A percentile compares a stretch with the other conserved stretches of the same genome.
These are phyloP conservation scores for Naganishia sp. DNA, from an alignment of 1,284 basidiomycete species.

Conservation along the genomic window DNA sequence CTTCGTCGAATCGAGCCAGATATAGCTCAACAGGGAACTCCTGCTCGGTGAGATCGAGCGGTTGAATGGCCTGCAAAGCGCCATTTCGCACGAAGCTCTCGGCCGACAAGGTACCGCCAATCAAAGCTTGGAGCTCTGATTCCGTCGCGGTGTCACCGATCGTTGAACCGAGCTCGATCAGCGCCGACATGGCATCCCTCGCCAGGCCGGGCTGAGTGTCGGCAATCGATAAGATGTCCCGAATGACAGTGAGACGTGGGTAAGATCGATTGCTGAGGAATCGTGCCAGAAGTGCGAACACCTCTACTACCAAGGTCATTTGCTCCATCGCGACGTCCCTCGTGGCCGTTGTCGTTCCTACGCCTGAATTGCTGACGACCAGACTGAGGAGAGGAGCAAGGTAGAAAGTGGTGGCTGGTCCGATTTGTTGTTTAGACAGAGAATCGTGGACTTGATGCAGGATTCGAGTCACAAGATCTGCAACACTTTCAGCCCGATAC, in stretches of 20 bases:
- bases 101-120: slow-evolving; percentile 76
- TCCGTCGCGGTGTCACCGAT: slow-evolving; percentile 67
- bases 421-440: slow-evolving; percentile 79
- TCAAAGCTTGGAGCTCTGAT: slow-evolving; percentile 67
- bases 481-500: slow-evolving; percentile 62
- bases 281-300: slow-evolving; percentile 80
- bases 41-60: slow-evolving; percentile 90
- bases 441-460: slow-evolving; percentile 82
- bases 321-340: slow-evolving; percentile 82
- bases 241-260: slow-evolving; percentile 71
- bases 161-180: slow-evolving; percentile 81
- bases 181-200: slow-evolving; percentile 80
- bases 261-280: slow-evolving; percentile 68
- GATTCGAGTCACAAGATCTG: slow-evolving; percentile 78
- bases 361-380: slow-evolving; percentile 70
- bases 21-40: slow-evolving; percentile 90
- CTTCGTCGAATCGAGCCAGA: slow-evolving; percentile 86
- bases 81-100: slow-evolving; percentile 88
- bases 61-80: slow-evolving; percentile 86
- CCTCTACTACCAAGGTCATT: slow-evolving; percentile 76
- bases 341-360: slow-evolving; percentile 61
- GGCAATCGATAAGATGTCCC: slow-evolving; percentile 73
- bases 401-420: slow-evolving; percentile 81
- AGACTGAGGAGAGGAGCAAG: slow-evolving; percentile 73
- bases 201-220: slow-evolving; percentile 75